These are phyloP conservation scores for Gilbertella persicaria DNA, from an alignment of 371 early-diverging fungal species.

Conservation along the genomic window DNA sequence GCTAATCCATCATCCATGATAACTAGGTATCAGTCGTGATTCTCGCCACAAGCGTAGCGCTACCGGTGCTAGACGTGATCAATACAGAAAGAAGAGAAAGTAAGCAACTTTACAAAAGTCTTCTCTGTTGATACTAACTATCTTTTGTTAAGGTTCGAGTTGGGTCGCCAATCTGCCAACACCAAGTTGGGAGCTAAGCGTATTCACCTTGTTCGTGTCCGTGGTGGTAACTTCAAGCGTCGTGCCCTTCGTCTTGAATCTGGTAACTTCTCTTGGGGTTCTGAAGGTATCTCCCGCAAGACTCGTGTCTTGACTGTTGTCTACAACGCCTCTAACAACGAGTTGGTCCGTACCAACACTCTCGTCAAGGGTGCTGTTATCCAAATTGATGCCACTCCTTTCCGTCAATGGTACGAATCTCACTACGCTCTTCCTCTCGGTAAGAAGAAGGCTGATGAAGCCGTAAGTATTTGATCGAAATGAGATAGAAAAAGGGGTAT, in stretches of 20 bases:
- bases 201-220: conserved; percentile 94
- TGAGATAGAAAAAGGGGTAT: not conserved
- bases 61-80: conserved; percentile 98
- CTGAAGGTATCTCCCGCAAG: conserved; percentile 94
- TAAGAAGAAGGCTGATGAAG: conserved; percentile 80
- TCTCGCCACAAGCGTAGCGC: conserved; percentile 97
- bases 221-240: conserved; percentile 99
- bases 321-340: conserved; percentile 99
- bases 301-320: conserved; percentile 96
- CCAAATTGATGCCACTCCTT: conserved; percentile 98
- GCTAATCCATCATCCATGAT: conserved; percentile 8
- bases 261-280: conserved; percentile 99
- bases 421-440: conserved; percentile 93
- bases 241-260: conserved; percentile 97
- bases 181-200: conserved; percentile 97
- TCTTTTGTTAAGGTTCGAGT: conserved; percentile 83
- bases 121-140: conserved; percentile 1
- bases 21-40: conserved; percentile 94
- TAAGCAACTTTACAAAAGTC: conserved; percentile 13
- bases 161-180: conserved; percentile 98
- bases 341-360: conserved; percentile 99
- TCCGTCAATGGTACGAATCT: conserved; percentile 98
- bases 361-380: conserved; percentile 99
- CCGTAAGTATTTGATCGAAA: conserved; percentile 39
- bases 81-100: conserved; percentile 97